phyloP scores from a whole-genome alignment of 2,329 filamentous ascomycete species.

The Penicillium janthinellum region DNA sequence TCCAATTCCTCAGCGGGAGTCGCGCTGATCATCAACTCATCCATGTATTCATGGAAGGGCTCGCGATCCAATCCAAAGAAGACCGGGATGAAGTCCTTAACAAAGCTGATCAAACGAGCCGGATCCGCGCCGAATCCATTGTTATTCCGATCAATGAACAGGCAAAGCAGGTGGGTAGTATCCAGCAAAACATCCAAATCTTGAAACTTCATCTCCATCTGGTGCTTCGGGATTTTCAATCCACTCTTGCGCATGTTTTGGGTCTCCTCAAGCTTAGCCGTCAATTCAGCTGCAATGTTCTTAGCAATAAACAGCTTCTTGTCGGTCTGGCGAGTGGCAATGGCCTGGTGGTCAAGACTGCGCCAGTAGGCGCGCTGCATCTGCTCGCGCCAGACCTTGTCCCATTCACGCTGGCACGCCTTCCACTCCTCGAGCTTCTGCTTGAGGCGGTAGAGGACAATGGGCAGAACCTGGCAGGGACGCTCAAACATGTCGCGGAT shows the following conservation, averaged over 20 bases:
- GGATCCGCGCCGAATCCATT: constrained; percentile 63
- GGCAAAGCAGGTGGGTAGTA: constrained; percentile 51
- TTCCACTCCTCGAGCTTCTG: constrained; percentile 98
- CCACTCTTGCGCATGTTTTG: constrained; percentile 68
- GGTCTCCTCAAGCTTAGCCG: constrained; percentile 89
- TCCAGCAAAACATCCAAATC: constrained; percentile 68
- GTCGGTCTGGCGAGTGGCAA: constrained; percentile 82
- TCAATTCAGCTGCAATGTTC: constrained; percentile 85
- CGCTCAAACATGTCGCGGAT: constrained; percentile 82
- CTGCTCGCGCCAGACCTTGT: constrained; percentile 97
- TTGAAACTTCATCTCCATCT: constrained; percentile 74
- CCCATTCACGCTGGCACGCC: constrained; percentile 94
- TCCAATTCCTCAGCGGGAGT: constrained; percentile 78
- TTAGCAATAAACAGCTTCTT: constrained; percentile 91
- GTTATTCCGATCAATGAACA: constrained; percentile 51
- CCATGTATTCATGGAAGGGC: constrained; percentile 65
- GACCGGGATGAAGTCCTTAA: constrained; percentile 72
- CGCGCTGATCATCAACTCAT: constrained; percentile 69
- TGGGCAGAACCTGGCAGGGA: constrained; percentile 83
- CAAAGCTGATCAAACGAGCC: constrained; percentile 72
- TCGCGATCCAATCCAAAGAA: constrained; percentile 78
- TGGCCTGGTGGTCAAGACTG: constrained; percentile 94
- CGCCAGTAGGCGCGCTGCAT: constrained; percentile 94
- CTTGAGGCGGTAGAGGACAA: constrained; percentile 85
- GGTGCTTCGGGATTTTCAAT: constrained; percentile 65